Percentiles rank a stretch among this genome's conserved stretches.
Conservation (phyloP, 805 yeast genomes). For the Wickerhamiella parazyma region DNA sequence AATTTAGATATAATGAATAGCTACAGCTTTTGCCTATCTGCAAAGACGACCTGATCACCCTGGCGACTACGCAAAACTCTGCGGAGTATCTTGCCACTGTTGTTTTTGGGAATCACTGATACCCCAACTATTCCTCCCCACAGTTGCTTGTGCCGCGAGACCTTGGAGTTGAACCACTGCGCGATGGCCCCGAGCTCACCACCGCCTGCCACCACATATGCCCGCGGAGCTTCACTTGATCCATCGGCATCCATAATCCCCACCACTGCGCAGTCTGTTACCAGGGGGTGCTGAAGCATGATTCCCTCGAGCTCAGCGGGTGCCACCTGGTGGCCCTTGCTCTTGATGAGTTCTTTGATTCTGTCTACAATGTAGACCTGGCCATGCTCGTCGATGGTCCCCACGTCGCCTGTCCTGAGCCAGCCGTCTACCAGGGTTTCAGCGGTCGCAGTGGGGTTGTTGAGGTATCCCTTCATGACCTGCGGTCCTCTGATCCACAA, state of each 20-base stretch:
- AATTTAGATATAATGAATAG: slow-evolving; percentile 70
- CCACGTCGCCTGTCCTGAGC: slow-evolving; percentile 46
- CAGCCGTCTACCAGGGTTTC: slow-evolving; percentile 38
- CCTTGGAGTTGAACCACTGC: slow-evolving; percentile 24
- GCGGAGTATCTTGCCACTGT: slow-evolving; percentile 90
- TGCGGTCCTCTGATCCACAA: slow-evolving; percentile 42
- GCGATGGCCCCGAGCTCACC: slow-evolving; percentile 16
- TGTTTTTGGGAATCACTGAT: slow-evolving; percentile 77
- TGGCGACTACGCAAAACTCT: slow-evolving; percentile 57
- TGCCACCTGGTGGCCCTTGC: slow-evolving; percentile 71
- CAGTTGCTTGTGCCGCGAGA: slow-evolving; percentile 25
- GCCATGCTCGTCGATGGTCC: slow-evolving; percentile 29
- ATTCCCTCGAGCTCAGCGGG: slow-evolving; percentile 90
- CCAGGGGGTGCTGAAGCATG: slow-evolving; percentile 54
- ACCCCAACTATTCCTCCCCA: slow-evolving; percentile 45
- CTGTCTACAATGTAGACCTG: slow-evolving; percentile 38
- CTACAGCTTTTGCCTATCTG: background rate
- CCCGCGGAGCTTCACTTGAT: slow-evolving; percentile 44
- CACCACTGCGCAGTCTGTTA: slow-evolving; percentile 78
- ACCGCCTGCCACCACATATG: slow-evolving; percentile 20
- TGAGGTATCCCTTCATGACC: slow-evolving; percentile 36
- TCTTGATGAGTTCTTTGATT: slow-evolving; percentile 51
- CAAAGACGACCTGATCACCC: slow-evolving; percentile 1
- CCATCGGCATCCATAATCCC: slow-evolving; percentile 60
- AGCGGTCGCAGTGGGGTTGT: slow-evolving; percentile 36